Base-by-base conservation (phyloP, 306 rosid genomes). In the Acacia crassicarpa region DNA sequence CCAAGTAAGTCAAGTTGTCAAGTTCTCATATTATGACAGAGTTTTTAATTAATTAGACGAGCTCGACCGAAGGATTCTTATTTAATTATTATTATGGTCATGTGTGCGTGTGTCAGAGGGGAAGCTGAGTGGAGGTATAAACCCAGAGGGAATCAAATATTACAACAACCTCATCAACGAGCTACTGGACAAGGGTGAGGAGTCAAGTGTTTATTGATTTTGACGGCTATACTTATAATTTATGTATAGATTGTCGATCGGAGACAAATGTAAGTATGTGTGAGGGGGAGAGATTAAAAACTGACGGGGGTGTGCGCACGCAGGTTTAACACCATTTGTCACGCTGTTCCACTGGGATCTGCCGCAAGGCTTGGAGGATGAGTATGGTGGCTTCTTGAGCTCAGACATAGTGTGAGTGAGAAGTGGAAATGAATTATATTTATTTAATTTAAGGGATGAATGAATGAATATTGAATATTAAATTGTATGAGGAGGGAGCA, bases 271-370 rank as follows among this genome's bases (percentile, higher is more conserved):
- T 43, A 10, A 1, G 49, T 38, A 38, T 38, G 38, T 33, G 41
- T 38, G 41, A 0, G 6, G 48, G 48, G 0, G 14, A 11, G 49
- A 45, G 49, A 45, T 45, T 45, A 49, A 51, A 49, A 49, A 49
- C 3, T 49, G 25, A 58, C n/a, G 30, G 17, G 48, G 11, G 14
- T 32, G 35, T 4, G 14, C 1, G n/a, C 20, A 13, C 9, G 49
- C 38, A 62, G 68, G 68, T 62, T 11, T 62, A 2, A 23, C 76
- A 32, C 89, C 91, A 25, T 92, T 61, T 86, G 90, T 83, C 38
- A 92, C 98, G 10, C 38, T 94, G 38, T 91, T 92, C 30, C 94
- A 93, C 35, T 94, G 92, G 93, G 97, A 94, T 78, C 82, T 84
- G 80, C 95, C 98, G 1, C 95, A 89, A 85, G 46, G 84, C 20